phyloP scores from a whole-genome alignment of 148 eudicot species.

The Fagopyrum esculentum region DNA sequence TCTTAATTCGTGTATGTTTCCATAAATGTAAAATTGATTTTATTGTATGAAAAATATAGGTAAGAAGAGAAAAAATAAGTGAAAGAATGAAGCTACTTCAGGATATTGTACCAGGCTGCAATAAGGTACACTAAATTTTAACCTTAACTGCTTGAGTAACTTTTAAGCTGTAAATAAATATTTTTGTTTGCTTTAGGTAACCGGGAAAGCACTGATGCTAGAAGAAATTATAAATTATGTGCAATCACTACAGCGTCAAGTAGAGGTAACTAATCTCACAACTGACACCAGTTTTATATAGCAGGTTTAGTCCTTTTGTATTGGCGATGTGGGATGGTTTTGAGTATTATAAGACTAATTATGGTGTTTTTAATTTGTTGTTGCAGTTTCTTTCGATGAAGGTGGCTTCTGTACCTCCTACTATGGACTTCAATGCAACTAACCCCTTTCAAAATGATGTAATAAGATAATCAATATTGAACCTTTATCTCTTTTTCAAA shows the following conservation, averaged over 20 bases:
- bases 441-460: conserved; percentile 11
- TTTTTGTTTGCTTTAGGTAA: conserved; percentile 39
- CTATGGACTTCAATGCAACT: neutral
- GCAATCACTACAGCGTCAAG: conserved; percentile 89
- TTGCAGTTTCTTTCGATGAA: conserved; percentile 85
- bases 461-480: neutral
- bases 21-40: neutral
- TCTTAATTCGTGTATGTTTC: neutral
- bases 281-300: neutral
- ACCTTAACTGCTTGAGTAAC: neutral
- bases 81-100: conserved; percentile 96
- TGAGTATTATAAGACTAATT: neutral
- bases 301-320: too few relatives aligned
- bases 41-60: conserved; percentile 31
- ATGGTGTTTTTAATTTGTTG: neutral
- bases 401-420: conserved; percentile 58
- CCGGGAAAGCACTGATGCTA: conserved; percentile 92
- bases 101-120: conserved; percentile 93
- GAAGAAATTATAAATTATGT: conserved; percentile 96
- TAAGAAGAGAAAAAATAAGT: conserved; percentile 87
- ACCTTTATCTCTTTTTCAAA: neutral
- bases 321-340: too few relatives aligned
- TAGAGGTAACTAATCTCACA: conserved; percentile 52
- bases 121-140: conserved; percentile 45
- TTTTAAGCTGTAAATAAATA: neutral